Base-by-base conservation (phyloP, 2,329 filamentous ascomycete genomes). In the Daldinia sp. region DNA sequence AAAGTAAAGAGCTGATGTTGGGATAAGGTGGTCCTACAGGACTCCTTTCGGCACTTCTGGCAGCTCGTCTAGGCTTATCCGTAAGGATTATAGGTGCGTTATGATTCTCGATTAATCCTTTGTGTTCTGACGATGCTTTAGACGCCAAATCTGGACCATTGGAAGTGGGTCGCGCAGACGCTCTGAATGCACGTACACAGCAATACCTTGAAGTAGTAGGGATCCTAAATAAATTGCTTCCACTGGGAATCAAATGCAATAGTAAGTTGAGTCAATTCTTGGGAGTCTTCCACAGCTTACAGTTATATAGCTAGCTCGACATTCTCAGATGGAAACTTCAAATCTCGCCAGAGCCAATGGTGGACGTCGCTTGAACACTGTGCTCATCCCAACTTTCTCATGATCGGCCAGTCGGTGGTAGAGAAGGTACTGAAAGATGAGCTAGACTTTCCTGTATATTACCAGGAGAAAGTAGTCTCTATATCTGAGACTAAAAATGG, bases 361-460 rank as follows among this genome's bases (percentile, higher is more conserved):
- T 85, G 83, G 83, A 80, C 81, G 9, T 75, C 80, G 13, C 79
- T 85, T 4, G 77, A 83, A 53, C 79, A 85, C 69, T 79, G 79
- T 3, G 73, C 81, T 23, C 82, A 83, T 72, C 83, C 81, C 68
- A 84, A 84, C 68, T 85, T 85, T 23, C 77, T 85, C 50, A 85
- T 85, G 83, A 81, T 85, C 57, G 83, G 83, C 4, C 84, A 85
- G 67, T 81, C 83, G 0, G 80, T 81, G 9, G 78, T 85, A 0
- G 84, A 85, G 70, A 72, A 75, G 4, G 74, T 79, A 0, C 74
- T 85, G n/a, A 71, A 75, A n/a, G 68, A 67, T 0, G 75, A 77
- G 6, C 76, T 85, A 0, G 75, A 76, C 0, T 72, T 75, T 0
- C 61, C 68, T 0, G 75, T 85, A 4, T 72, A 76, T 53, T 84